Base-by-base conservation (phyloP, 768 basidiomycete genomes). In the Lactifluus subvellereus region DNA sequence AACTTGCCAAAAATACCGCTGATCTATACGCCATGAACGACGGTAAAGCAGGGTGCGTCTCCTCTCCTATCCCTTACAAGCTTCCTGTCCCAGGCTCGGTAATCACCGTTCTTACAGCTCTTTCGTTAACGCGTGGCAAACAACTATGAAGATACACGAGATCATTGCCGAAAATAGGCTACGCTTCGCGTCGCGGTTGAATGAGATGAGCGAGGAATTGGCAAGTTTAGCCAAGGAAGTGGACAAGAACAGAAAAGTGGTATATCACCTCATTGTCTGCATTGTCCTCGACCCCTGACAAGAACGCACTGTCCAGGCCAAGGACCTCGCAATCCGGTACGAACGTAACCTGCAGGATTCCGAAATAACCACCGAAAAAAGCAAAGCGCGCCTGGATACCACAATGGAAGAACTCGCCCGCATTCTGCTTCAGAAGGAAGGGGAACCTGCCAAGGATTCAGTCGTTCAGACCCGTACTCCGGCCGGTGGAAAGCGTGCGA, bases 201-300 rank as follows among this genome's bases (percentile, higher is more conserved):
- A 88, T 71, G 97, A 99, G 74, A 98, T 98, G 93, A 88, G 89
- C 70, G 94, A 98, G n/a, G 97, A 99, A 71, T 79, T 99, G 32
- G 77, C 82, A 18, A 87, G 82, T 10, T 77, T 98, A 5, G 84
- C 86, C 0, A 92, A 92, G 69, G 95, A 98, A 73, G 92, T 97
- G 1, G 97, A 99, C 67, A 94, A 93, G 78, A 89, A 89, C 72
- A 79, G 96, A 57, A 98, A 98, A 75, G 81, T 87, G 76, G 94
- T 90, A 62, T 57, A 79, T 69, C 53, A 7, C n/a, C 27, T n/a
- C 43, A 55, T 32, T 22, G 9, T 42, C n/a, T 11, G 33, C 49
- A 35, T 27, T 14, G n/a, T 42, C 18, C 4, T 45, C 30, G n/a
- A 47, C 37, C 52, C 42, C 27, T 58, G 45, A 63, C 45, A 10